Evolutionary conservation across 768 basidiomycete genomes (phyloP).

Genomic region (Termitomyces sp.): DNA sequence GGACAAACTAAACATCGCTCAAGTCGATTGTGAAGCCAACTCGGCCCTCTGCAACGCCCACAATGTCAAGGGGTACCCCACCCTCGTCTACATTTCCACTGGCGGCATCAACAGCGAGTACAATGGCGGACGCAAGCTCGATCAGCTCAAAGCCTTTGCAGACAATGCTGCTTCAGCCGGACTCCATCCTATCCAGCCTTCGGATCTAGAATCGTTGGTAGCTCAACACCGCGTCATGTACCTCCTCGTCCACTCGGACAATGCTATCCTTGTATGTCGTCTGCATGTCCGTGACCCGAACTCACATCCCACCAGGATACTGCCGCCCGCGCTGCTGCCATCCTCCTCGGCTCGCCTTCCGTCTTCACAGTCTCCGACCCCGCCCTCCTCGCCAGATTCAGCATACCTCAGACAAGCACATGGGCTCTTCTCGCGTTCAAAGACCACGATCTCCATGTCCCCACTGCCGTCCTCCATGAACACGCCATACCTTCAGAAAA

Average conservation of each 20-base stretch:
- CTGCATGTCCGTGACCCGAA: neutral
- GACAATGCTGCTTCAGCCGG: conserved; percentile 68
- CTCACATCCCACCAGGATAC: conserved; percentile 22
- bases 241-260: conserved; percentile 46
- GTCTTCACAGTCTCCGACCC: conserved; percentile 37
- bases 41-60: conserved; percentile 59
- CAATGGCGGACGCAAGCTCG: conserved; percentile 63
- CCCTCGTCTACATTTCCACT: conserved; percentile 61
- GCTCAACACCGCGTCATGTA: conserved; percentile 43
- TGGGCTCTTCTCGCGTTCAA: conserved; percentile 69
- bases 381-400: conserved; percentile 30
- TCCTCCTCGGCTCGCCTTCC: conserved; percentile 43
- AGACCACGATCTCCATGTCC: conserved; percentile 43
- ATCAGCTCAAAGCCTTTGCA: conserved; percentile 67
- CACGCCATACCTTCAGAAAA: conserved; percentile 18
- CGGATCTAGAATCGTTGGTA: conserved; percentile 35
- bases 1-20: conserved; percentile 68
- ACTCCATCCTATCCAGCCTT: conserved; percentile 26
- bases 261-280: conserved; percentile 30
- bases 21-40: conserved; percentile 87
- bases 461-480: conserved; percentile 41
- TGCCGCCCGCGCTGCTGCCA: conserved; percentile 30
- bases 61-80: conserved; percentile 78
- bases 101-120: conserved; percentile 69
- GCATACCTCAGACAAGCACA: conserved; percentile 31